Base-by-base conservation (phyloP, 2,329 filamentous ascomycete genomes). In the Cladophialophora carrionii region DNA sequence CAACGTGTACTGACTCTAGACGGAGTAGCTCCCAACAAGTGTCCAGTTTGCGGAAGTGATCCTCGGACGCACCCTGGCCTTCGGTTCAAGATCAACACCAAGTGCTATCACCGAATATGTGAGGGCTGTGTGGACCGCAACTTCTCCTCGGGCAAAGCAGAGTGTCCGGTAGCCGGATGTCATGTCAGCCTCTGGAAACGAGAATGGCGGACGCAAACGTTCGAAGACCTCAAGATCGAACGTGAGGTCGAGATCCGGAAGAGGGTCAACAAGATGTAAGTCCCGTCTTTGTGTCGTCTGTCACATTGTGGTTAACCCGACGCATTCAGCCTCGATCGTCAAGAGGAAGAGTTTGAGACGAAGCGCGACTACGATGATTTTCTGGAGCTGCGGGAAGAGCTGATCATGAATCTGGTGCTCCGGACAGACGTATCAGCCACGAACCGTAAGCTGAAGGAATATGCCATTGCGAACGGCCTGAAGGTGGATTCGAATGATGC, bases 101-200 rank as follows among this genome's bases (percentile, higher is more conserved):
- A 96, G 83, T 99, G 95, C 85, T 99, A 99, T 83, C 95, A 99
- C 83, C 92, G 92, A 72, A 98, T 99, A 91, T 99, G 95, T 83
- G 90, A 92, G 77, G 93, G 91, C 63, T 99, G 95, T 81, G 93
- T 98, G 49, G 90, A 94, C 78, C 90, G 94, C 62, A 91, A 98
- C 73, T 99, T 98, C 84, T 90, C 90, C 41, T 88, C 91, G 62
- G 95, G 95, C 0, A 95, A 95, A 0, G 91, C 92, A 62, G 90
- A 92, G 67, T 99, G 96, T 75, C 95, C 95, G 0, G 91, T 97
- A 64, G 91, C 91, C 0, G 90, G 90, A 48, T 99, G 95, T 79
- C 86, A 88, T 75, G 89, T 90, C 76, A 98, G 92, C 0, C 84
- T 99, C 5, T 71, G 70, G 70, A 71, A 71, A 55, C 70, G 70